phyloP scores from a whole-genome alignment of 78 protist species.

The Dictyostelium firmibasis region DNA sequence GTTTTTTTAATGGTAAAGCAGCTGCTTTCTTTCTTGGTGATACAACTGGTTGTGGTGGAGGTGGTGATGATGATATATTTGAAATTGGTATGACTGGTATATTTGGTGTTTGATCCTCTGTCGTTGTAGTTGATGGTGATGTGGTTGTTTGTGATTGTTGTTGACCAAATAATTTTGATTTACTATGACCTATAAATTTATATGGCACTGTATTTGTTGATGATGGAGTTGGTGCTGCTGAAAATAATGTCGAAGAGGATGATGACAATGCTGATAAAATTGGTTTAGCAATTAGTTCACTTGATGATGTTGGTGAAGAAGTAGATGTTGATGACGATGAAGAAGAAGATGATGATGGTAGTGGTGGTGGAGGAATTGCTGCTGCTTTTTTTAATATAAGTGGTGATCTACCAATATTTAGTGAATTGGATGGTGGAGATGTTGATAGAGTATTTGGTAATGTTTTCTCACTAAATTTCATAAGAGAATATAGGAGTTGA shows the following conservation, averaged over 20 bases:
- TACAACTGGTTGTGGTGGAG: not conserved
- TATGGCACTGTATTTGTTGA: not conserved
- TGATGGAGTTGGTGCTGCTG: not conserved
- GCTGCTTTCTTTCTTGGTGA: not conserved
- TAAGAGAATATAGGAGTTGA: not conserved
- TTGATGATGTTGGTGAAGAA: not conserved
- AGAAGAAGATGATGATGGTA: not conserved
- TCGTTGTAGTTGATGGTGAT: not conserved
- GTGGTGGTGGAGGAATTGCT: not conserved
- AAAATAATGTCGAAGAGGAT: not conserved
- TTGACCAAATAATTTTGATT: not conserved
- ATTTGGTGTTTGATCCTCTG: not conserved
- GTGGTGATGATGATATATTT: not conserved
- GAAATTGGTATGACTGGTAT: not conserved
- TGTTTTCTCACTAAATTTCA: conserved; percentile 21
- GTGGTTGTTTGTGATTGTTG: not conserved
- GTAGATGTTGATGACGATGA: not conserved
- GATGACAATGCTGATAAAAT: not conserved
- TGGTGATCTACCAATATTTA: conserved; percentile 6
- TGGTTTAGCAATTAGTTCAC: not conserved
- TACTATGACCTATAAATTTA: not conserved
- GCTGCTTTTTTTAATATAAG: not conserved
- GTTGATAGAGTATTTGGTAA: not conserved
- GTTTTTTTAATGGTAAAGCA: not conserved
- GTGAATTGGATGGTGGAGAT: conserved; percentile 7